Percentiles rank a stretch among this genome's conserved stretches.
Conservation (phyloP, 108 stramenopile genomes). For the Chaetoceros muelleri region DNA sequence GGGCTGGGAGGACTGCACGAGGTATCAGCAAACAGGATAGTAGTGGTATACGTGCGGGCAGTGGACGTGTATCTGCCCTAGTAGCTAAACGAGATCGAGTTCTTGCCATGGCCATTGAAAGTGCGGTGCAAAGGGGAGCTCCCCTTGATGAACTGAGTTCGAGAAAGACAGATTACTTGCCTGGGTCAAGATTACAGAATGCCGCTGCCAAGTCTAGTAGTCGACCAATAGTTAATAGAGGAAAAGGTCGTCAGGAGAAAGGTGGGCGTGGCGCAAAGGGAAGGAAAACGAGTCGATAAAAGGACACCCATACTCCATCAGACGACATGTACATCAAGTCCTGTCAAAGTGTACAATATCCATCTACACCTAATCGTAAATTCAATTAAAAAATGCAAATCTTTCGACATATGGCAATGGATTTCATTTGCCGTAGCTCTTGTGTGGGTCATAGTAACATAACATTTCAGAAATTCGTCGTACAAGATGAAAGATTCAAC, state of each 20-base stretch:
- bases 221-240: slow-evolving; percentile 5
- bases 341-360: too few relatives aligned
- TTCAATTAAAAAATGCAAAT: too few relatives aligned
- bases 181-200: slow-evolving; percentile 24
- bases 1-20: slow-evolving; percentile 87
- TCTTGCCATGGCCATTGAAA: slow-evolving; percentile 74
- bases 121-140: slow-evolving; percentile 64
- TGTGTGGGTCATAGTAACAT: too few relatives aligned
- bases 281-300: not conserved
- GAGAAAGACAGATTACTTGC: slow-evolving; percentile 74
- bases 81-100: slow-evolving; percentile 81
- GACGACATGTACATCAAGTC: too few relatives aligned
- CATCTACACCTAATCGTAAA: too few relatives aligned
- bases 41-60: slow-evolving; percentile 17
- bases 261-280: not conserved
- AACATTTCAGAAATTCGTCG: too few relatives aligned
- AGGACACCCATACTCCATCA: too few relatives aligned
- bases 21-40: slow-evolving; percentile 22
- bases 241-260: slow-evolving; percentile 11
- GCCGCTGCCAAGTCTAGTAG: slow-evolving; percentile 7
- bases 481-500: too few relatives aligned
- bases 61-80: slow-evolving; percentile 75
- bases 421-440: too few relatives aligned
- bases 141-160: slow-evolving; percentile 69
- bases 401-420: too few relatives aligned